phyloP scores from a whole-genome alignment of 139 green algal genomes.

The Coelastrella sp. region DNA sequence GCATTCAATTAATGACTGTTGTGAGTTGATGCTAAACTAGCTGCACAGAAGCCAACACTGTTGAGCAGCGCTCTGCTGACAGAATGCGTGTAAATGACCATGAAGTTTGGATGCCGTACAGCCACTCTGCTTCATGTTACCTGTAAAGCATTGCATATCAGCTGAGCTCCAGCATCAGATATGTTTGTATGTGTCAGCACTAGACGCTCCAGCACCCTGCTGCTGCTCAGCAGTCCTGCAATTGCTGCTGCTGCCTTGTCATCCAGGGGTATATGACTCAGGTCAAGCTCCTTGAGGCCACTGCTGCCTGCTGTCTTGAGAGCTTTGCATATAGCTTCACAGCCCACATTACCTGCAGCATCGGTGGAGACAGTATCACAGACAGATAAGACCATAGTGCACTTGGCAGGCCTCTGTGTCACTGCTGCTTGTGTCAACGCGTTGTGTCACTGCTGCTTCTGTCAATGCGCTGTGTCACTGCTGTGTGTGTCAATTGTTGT shows the following conservation, averaged over 20 bases:
- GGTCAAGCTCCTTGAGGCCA: slow-evolving; percentile 53
- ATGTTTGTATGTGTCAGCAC: slow-evolving; percentile 54
- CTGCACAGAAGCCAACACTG: too few species aligned
- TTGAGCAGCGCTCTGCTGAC: too few species aligned
- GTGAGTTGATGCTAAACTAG: background rate
- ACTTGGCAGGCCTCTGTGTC: too few species aligned
- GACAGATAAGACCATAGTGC: too few species aligned
- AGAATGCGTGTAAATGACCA: too few species aligned
- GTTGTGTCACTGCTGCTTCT: too few species aligned
- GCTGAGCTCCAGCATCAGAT: slow-evolving; percentile 56
- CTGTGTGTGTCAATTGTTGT: too few species aligned
- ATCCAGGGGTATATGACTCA: slow-evolving; percentile 44
- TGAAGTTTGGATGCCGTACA: background rate
- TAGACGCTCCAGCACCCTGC: slow-evolving; percentile 50
- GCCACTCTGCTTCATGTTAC: slow-evolving; percentile 13
- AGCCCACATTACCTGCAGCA: slow-evolving; percentile 37
- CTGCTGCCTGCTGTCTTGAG: slow-evolving; percentile 41
- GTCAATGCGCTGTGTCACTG: too few species aligned
- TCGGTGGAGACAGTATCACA: too few species aligned
- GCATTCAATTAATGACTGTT: too few species aligned
- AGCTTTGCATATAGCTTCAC: slow-evolving; percentile 56
- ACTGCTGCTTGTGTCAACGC: too few species aligned
- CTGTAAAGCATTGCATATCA: slow-evolving; percentile 58
- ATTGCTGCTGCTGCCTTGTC: slow-evolving; percentile 49
- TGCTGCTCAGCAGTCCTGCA: slow-evolving; percentile 28